Percentiles rank a stretch among this genome's conserved stretches.
These are phyloP conservation scores for Geotrichum cucujoidarum DNA, from an alignment of 1,139 yeast genomes.

Conservation along the genomic window DNA sequence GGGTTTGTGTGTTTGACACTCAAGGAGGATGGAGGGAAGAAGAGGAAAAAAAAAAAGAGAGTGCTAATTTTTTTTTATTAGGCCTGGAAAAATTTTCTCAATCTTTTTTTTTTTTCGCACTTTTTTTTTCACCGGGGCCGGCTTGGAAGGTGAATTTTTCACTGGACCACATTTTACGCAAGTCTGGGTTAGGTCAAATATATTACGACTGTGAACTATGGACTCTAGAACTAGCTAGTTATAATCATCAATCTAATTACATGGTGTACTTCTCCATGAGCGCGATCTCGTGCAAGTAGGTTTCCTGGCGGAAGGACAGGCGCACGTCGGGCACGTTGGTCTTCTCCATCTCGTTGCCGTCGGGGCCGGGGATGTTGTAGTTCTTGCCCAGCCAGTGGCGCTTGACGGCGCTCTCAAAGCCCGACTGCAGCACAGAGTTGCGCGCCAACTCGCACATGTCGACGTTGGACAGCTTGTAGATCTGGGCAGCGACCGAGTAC, in stretches of 20 bases:
- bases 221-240: no score
- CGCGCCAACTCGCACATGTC: conserved; percentile 92
- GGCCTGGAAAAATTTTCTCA: conserved; percentile 1
- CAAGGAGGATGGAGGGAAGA: conserved; percentile 9
- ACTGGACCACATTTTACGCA: conserved; percentile 1
- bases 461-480: conserved; percentile 84
- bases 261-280: conserved; percentile 55
- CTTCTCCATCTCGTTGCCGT: conserved; percentile 84
- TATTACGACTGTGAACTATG: no score
- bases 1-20: conserved; percentile 6
- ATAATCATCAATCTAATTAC: not conserved
- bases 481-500: conserved; percentile 95
- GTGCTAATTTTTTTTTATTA: not conserved
- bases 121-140: not conserved
- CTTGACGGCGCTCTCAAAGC: conserved; percentile 81
- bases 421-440: conserved; percentile 84
- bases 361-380: conserved; percentile 56
- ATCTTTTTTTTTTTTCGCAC: not conserved
- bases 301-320: conserved; percentile 74
- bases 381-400: conserved; percentile 86
- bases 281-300: conserved; percentile 67
- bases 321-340: conserved; percentile 92
- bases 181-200: no score
- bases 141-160: not conserved
- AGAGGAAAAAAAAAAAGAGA: conserved; percentile 2